Evolutionary conservation across 179 eudicot species (phyloP).

Genomic region (Sideroxylon spinosum): DNA sequence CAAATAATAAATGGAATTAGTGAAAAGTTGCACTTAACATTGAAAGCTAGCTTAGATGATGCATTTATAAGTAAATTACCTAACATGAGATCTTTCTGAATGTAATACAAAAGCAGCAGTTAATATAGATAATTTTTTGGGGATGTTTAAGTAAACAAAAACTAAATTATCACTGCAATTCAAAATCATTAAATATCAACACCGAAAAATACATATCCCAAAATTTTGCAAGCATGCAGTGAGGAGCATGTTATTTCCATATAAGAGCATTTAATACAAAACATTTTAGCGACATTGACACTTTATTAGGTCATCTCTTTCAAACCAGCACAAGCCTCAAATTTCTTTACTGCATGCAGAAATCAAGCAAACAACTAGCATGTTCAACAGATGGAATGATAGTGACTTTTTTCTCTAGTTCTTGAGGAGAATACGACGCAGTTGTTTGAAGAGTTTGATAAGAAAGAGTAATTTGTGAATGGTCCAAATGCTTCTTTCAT

Average conservation of each 20-base stretch:
- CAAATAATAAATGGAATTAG: slow-evolving; percentile 14
- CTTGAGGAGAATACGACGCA: too few species aligned
- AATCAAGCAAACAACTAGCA: not conserved
- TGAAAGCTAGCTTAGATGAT: slow-evolving; percentile 4
- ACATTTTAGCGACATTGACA: not conserved
- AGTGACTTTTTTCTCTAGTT: too few species aligned
- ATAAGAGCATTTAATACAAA: not conserved
- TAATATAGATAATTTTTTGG: not conserved
- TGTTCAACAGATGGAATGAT: not conserved
- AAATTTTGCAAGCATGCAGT: too few species aligned
- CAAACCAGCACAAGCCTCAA: not conserved
- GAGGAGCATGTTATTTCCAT: not conserved
- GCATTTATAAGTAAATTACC: not conserved
- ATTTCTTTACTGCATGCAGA: not conserved
- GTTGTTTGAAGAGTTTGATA: too few species aligned
- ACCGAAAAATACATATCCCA: too few species aligned
- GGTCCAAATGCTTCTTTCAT: too few species aligned
- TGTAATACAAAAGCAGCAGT: not conserved
- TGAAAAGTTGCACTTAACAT: not conserved
- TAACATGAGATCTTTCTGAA: not conserved
- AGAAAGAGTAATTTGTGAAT: too few species aligned
- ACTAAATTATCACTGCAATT: not conserved
- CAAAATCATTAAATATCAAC: too few species aligned
- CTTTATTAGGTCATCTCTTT: not conserved
- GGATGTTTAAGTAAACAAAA: not conserved